These are phyloP conservation scores for Ceratopteris richardii DNA, from an alignment of 75 land plant genomes.

Conservation along the genomic window DNA sequence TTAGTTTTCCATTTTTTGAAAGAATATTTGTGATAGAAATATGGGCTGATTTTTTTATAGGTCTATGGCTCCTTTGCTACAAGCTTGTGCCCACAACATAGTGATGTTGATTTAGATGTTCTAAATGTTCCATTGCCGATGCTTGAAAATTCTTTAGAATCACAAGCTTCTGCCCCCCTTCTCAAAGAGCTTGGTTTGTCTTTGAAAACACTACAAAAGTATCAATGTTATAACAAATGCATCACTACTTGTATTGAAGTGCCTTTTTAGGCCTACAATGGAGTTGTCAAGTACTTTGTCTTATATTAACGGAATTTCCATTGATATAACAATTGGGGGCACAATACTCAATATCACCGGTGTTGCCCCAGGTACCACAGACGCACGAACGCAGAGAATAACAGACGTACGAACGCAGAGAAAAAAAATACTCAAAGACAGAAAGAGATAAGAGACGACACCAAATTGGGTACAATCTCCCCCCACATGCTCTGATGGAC, in stretches of 20 bases:
- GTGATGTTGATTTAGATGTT: conserved; percentile 42
- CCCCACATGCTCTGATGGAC: no score
- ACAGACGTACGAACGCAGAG: no score
- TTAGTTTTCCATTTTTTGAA: no score
- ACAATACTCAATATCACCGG: background rate
- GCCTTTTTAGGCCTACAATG: conserved; percentile 12
- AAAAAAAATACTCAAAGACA: no score
- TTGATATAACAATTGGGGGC: conserved; percentile 27
- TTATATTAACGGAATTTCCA: no score
- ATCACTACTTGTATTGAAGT: conserved; percentile 31
- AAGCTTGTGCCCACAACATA: conserved; percentile 44
- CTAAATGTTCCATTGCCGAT: conserved; percentile 21
- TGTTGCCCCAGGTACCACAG: no score
- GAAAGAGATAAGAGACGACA: no score
- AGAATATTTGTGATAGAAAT: background rate
- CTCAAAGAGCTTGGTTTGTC: conserved; percentile 17
- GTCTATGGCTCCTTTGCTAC: background rate
- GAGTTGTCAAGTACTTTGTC: background rate
- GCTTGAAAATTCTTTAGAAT: no score
- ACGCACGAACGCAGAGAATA: no score
- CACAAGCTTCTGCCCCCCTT: conserved; percentile 6
- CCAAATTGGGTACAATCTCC: no score
- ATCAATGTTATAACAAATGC: conserved; percentile 35
- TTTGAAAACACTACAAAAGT: conserved; percentile 17
- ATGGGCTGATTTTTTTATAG: no score